Percentiles rank a stretch among this genome's conserved stretches.
These are phyloP conservation scores for Rauvolfia tetraphylla DNA, from an alignment of 257 asterid genomes.

Conservation along the genomic window DNA sequence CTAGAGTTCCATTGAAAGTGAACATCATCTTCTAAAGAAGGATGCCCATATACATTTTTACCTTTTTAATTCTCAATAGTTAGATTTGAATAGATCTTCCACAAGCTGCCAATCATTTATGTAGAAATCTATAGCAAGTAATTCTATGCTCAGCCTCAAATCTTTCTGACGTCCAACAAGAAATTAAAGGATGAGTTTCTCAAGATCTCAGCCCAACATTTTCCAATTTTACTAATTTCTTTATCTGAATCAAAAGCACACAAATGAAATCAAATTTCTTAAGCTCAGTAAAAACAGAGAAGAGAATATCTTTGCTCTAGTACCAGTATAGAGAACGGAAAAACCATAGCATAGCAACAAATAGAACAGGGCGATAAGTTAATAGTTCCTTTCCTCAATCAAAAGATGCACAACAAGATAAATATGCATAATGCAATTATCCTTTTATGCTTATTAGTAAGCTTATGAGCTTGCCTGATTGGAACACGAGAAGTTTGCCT, in stretches of 20 bases:
- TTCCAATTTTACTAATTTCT: not conserved
- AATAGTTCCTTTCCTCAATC: not conserved
- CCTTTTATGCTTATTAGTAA: not conserved
- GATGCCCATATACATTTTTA: not conserved
- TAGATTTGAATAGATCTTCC: not conserved
- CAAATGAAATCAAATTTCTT: not conserved
- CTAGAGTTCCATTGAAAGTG: not conserved
- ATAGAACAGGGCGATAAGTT: not conserved
- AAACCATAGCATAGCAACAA: not conserved
- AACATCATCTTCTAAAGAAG: not conserved
- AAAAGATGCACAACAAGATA: not conserved
- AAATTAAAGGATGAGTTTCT: not conserved
- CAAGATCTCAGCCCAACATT: not conserved
- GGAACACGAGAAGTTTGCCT: conserved; percentile 95
- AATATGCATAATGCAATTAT: not conserved
- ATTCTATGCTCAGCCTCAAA: not conserved
- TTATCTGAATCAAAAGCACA: not conserved
- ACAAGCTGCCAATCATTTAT: not conserved
- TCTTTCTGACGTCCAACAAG: not conserved
- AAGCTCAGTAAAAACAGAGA: not conserved
- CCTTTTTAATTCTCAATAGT: not conserved
- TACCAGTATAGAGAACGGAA: not conserved
- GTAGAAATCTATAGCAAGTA: not conserved
- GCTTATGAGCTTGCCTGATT: conserved; percentile 60
- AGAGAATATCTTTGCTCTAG: not conserved